Evolutionary conservation across 805 yeast species (phyloP).

Genomic region (Myxozyma sirexii): DNA sequence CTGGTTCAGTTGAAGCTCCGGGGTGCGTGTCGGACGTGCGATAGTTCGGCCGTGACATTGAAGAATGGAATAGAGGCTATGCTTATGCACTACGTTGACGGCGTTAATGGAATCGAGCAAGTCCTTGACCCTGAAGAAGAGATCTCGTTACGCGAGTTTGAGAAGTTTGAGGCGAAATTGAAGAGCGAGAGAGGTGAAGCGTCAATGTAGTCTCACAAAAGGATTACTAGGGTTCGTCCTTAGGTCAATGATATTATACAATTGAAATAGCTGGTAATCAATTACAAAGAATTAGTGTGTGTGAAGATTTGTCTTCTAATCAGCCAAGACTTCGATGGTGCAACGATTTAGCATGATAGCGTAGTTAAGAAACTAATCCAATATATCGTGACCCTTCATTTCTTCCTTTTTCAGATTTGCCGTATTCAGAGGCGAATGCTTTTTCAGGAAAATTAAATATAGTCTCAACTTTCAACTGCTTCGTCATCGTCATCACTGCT

Average conservation of each 20-base stretch:
- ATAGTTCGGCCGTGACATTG: constrained; percentile 85
- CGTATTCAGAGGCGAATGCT: no score
- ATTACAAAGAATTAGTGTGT: no score
- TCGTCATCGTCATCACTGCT: constrained; percentile 7
- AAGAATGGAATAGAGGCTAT: constrained; percentile 96
- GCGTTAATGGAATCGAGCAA: constrained; percentile 85
- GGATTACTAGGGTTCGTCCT: background rate
- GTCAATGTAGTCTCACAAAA: background rate
- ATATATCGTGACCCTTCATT: no score
- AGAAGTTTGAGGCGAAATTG: constrained; percentile 71
- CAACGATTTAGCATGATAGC: no score
- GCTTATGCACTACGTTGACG: constrained; percentile 96
- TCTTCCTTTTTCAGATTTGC: no score
- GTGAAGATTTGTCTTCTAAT: no score
- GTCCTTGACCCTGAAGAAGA: constrained; percentile 77
- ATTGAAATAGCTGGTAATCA: no score
- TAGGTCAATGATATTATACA: background rate
- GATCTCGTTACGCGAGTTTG: constrained; percentile 79
- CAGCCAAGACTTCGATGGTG: no score
- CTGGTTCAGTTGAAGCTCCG: constrained; percentile 83
- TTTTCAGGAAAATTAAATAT: no score
- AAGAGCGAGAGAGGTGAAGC: constrained; percentile 38
- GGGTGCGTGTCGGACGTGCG: constrained; percentile 96
- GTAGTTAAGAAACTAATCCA: no score
- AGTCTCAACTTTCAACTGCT: background rate